phyloP scores from a whole-genome alignment of 169 alveolate genomes.

The Plasmodium adleri region DNA sequence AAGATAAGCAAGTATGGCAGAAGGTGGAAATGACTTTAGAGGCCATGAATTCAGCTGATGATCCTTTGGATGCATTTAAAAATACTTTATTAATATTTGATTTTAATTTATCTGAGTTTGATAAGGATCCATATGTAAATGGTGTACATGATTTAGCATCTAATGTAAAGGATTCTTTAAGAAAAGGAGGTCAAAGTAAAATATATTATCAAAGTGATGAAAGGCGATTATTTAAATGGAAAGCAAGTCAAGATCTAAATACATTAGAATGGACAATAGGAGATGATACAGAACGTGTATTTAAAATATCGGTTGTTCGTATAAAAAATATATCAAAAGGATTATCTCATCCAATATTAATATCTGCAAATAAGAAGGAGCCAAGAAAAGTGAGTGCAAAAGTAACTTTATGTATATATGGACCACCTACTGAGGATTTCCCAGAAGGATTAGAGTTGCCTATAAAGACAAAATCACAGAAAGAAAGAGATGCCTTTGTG shows the following conservation, averaged over 20 bases:
- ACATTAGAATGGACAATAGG: constrained; percentile 92
- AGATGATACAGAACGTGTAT: constrained; percentile 86
- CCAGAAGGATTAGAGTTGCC: constrained; percentile 93
- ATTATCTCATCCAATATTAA: constrained; percentile 88
- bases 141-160: constrained; percentile 94
- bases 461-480: constrained; percentile 88
- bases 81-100: constrained; percentile 77
- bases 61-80: constrained; percentile 76
- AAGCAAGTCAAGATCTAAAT: constrained; percentile 89
- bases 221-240: constrained; percentile 85
- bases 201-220: constrained; percentile 79
- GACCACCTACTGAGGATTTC: constrained; percentile 93
- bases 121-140: constrained; percentile 93
- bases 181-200: constrained; percentile 90
- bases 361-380: constrained; percentile 89
- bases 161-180: constrained; percentile 87
- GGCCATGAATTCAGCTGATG: constrained; percentile 78
- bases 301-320: constrained; percentile 89
- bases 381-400: constrained; percentile 90
- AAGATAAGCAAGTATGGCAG: constrained; percentile 75
- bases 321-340: constrained; percentile 93
- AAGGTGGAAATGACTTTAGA: constrained; percentile 74
- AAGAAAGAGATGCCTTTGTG: constrained; percentile 91
- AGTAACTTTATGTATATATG: constrained; percentile 87
- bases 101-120: constrained; percentile 91